Conservation (phyloP, 2,329 filamentous ascomycete genomes). For the Sphaerulina musiva region DNA sequence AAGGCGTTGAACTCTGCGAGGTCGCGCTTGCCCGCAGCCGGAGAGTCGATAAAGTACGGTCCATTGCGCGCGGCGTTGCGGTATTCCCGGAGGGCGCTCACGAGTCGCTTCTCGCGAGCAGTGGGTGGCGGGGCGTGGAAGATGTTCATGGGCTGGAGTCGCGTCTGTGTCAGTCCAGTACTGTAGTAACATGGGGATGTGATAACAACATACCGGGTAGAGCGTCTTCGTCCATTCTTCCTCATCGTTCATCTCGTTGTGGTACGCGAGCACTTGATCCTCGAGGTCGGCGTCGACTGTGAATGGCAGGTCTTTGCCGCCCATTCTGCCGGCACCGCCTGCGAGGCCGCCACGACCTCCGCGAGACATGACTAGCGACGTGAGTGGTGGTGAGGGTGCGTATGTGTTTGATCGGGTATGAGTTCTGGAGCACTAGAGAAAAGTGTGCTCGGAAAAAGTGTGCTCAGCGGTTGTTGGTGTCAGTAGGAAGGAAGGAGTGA, state of each 20-base stretch:
- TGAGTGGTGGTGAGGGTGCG: background rate
- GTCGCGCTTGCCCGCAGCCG: constrained; percentile 42
- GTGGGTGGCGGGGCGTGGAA: constrained; percentile 12
- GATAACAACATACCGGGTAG: constrained; percentile 15
- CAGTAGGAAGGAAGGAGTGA: background rate
- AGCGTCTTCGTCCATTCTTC: constrained; percentile 19
- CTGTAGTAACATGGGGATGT: background rate
- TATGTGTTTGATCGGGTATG: background rate
- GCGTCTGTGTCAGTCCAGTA: background rate
- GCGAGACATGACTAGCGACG: constrained; percentile 13
- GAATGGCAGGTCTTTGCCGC: constrained; percentile 13
- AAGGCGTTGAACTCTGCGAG: constrained; percentile 52
- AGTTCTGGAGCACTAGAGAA: background rate
- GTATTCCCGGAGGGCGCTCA: constrained; percentile 13
- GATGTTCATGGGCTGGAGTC: constrained; percentile 8
- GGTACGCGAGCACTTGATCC: constrained; percentile 17
- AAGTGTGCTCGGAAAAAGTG: background rate
- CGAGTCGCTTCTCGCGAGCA: constrained; percentile 11
- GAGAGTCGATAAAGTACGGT: constrained; percentile 20
- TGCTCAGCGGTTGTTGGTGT: no score
- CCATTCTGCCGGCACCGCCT: constrained; percentile 14
- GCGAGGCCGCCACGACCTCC: constrained; percentile 13
- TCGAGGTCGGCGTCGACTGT: constrained; percentile 21
- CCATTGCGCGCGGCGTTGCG: constrained; percentile 16
- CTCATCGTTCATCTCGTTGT: constrained; percentile 10